These are phyloP conservation scores for Brassica hybrid DNA, from an alignment of 441 rosid species.

Conservation along the genomic window DNA sequence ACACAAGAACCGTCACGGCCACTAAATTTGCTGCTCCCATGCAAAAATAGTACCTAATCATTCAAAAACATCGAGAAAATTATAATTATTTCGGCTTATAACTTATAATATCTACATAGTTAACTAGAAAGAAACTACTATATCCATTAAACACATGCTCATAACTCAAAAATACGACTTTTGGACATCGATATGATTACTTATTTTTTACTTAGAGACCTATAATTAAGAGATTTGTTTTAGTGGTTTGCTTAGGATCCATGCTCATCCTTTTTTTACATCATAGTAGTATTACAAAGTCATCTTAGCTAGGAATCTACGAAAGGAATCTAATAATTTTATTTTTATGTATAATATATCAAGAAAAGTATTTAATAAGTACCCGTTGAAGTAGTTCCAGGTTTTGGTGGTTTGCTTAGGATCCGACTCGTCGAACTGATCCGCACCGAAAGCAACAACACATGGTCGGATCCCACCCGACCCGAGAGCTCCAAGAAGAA, in stretches of 20 bases:
- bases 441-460: constrained; percentile 93
- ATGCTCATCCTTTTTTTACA: constrained; percentile 4
- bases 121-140: not conserved
- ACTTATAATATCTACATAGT: not conserved
- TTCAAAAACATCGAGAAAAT: constrained; percentile 8
- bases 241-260: not conserved
- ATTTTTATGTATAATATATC: not conserved
- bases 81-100: not conserved
- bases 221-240: not conserved
- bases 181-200: not conserved
- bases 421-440: constrained; percentile 85
- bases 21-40: constrained; percentile 80
- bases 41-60: constrained; percentile 63
- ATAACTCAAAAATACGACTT: not conserved
- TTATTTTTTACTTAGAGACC: not conserved
- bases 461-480: constrained; percentile 98
- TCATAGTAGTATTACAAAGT: too few species aligned
- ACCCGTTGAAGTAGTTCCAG: constrained; percentile 92
- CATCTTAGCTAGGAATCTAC: too few species aligned
- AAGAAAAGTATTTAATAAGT: not conserved
- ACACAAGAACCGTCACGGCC: constrained; percentile 84
- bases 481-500: constrained; percentile 79
- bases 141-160: not conserved
- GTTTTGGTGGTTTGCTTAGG: constrained; percentile 74
- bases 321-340: not conserved